These are phyloP conservation scores for Sclerotinia trifoliorum DNA, from an alignment of 2,329 filamentous ascomycete species.

Conservation along the genomic window DNA sequence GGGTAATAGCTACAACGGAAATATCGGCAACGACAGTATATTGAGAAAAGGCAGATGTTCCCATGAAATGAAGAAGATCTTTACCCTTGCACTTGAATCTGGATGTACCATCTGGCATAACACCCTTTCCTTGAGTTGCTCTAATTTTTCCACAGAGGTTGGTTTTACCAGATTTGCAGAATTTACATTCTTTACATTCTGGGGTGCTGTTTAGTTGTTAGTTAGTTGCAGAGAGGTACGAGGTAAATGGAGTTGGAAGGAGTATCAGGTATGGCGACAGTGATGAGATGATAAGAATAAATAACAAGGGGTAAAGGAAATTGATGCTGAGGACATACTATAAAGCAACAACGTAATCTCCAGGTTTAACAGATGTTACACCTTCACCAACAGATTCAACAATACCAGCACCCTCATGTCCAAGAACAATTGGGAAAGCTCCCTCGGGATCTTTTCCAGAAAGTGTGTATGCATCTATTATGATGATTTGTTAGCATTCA, in stretches of 20 bases:
- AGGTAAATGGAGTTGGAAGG: background rate
- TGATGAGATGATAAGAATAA: background rate
- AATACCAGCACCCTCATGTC: constrained; percentile 87
- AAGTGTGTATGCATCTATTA: constrained; percentile 82
- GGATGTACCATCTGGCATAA: constrained; percentile 96
- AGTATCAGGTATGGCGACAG: background rate
- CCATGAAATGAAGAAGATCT: constrained; percentile 98
- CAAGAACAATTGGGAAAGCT: constrained; percentile 83
- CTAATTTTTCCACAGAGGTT: constrained; percentile 99
- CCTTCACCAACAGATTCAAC: constrained; percentile 94
- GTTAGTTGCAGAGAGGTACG: background rate
- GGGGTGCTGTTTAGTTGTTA: constrained; percentile 65
- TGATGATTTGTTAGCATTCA: constrained; percentile 23
- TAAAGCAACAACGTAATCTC: constrained; percentile 86
- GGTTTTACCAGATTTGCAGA: constrained; percentile 99
- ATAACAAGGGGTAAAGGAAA: background rate
- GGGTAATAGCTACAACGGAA: constrained; percentile 90
- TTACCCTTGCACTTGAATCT: constrained; percentile 95
- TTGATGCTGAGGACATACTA: constrained; percentile 57
- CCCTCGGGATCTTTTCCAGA: constrained; percentile 97
- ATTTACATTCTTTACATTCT: constrained; percentile 97
- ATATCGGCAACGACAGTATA: constrained; percentile 99
- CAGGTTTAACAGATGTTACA: constrained; percentile 89
- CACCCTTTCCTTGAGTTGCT: constrained; percentile 89
- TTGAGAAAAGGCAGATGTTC: constrained; percentile 96